These are phyloP conservation scores for Nicotiana paniculata DNA, from an alignment of 257 asterid species.

Conservation along the genomic window DNA sequence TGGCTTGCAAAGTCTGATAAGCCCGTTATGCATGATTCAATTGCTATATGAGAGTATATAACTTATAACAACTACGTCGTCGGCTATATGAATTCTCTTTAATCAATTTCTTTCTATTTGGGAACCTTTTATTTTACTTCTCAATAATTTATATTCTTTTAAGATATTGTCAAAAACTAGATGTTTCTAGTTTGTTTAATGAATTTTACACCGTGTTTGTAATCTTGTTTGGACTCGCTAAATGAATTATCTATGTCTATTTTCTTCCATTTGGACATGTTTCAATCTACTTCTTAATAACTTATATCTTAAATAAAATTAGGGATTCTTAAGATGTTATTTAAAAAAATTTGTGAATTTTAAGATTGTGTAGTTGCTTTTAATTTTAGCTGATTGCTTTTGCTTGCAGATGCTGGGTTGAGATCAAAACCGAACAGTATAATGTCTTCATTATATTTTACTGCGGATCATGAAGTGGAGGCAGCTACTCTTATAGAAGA, in stretches of 20 bases:
- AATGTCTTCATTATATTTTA: constrained; percentile 60
- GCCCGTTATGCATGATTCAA: constrained; percentile 44
- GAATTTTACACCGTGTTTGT: too few species aligned
- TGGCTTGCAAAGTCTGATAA: constrained; percentile 26
- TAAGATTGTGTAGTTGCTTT: too few species aligned
- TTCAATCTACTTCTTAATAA: too few species aligned
- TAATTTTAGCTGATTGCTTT: background rate
- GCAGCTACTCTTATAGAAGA: constrained; percentile 50
- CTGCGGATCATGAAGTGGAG: constrained; percentile 18
- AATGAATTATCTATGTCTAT: too few species aligned
- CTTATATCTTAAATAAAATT: too few species aligned
- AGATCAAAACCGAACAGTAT: constrained; percentile 51
- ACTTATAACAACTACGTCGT: background rate
- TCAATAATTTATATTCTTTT: background rate
- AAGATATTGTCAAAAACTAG: too few species aligned
- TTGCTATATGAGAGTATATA: constrained; percentile 48
- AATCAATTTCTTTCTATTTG: background rate
- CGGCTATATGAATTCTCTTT: too few species aligned
- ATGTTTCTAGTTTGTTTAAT: too few species aligned
- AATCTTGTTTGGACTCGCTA: too few species aligned
- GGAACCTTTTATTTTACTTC: background rate
- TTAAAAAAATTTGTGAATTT: too few species aligned
- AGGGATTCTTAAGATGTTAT: too few species aligned
- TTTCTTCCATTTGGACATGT: too few species aligned
- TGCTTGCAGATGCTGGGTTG: constrained; percentile 42